These are phyloP conservation scores for Diaporthe vaccinii DNA, from an alignment of 2,329 filamentous ascomycete species.

Conservation along the genomic window DNA sequence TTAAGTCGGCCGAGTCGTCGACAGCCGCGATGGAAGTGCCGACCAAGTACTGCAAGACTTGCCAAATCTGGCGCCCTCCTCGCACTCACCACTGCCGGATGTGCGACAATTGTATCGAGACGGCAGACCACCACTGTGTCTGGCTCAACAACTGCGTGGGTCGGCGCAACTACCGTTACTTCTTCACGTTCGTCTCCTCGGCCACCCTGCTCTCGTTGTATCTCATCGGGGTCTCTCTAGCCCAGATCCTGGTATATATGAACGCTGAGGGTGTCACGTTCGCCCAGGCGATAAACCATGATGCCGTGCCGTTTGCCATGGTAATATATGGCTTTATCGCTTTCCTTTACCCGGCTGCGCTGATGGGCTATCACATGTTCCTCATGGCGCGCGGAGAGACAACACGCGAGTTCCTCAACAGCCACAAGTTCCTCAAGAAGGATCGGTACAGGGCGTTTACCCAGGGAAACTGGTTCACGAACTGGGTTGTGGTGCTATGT, in stretches of 20 bases:
- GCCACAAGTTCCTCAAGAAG: constrained; percentile 92
- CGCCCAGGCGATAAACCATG: constrained; percentile 74
- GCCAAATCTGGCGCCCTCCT: constrained; percentile 96
- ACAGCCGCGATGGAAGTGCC: constrained; percentile 97
- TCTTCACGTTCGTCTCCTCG: constrained; percentile 90
- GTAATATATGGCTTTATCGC: constrained; percentile 84
- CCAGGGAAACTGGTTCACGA: constrained; percentile 80
- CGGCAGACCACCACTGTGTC: constrained; percentile 97
- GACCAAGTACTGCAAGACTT: constrained; percentile 97
- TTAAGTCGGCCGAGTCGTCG: constrained; percentile 80
- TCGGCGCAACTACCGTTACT: constrained; percentile 97
- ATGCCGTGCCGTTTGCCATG: constrained; percentile 88
- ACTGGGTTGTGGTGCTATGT: constrained; percentile 85
- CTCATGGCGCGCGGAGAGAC: constrained; percentile 93
- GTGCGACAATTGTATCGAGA: constrained; percentile 97
- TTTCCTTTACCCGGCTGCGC: constrained; percentile 83
- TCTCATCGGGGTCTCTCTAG: constrained; percentile 82
- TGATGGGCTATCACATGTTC: constrained; percentile 92
- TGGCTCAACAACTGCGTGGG: constrained; percentile 99
- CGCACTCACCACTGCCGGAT: constrained; percentile 96
- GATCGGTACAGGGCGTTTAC: constrained; percentile 94
- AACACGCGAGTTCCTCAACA: constrained; percentile 95
- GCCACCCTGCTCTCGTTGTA: constrained; percentile 83
- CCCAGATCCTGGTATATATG: constrained; percentile 83
- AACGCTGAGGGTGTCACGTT: constrained; percentile 76